Evolutionary conservation across 1,284 basidiomycete species (phyloP), one percentile per base, ranked within the genome.

Genomic region (Hortiboletus rubellus): DNA sequence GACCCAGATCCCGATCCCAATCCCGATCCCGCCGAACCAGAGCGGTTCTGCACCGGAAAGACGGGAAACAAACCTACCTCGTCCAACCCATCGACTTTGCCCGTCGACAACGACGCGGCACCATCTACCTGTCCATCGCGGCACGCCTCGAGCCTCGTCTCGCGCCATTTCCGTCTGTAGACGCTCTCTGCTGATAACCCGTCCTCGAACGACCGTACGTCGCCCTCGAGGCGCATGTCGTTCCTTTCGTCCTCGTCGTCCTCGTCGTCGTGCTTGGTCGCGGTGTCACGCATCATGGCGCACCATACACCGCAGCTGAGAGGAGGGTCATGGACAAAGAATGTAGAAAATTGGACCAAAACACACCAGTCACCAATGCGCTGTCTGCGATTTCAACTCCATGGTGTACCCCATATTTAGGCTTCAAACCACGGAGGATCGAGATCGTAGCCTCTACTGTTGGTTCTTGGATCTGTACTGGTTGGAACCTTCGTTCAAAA

Each of bases 311-410:
- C 2, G 92, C 91, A n/a, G 91, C 91, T 82, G 65, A 18, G 53
- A 52, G 40, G 42, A 41, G 5, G 17, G 6, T 40, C 22, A 18
- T 52, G 40, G 24, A 31, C 3, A 30, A 50, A 10, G 36, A n/a
- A 43, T 34, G 9, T 12, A 27, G 59, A 72, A n/a, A n/a, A 81
- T 79, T 84, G 3, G 24, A 40, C 8, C 38, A 22, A 31, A 31
- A 64, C 75, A 33, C 58, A 84, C 84, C 89, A 2, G 92, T 93
- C 12, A 97, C 93, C 14, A 97, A 77, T 1, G 94, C 93, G 4
- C 82, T 80, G 67, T 97, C 94, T 5, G 90, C 85, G 57, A 97
- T 95, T 66, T 91, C 90, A 2, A 97, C 92, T 55, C 94, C 94
- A 65, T 95, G 94, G 68, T 96, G 94, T 0, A 93, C 86, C 66